Conservation (phyloP, 768 basidiomycete species). For the Candolleomyces aberdarensis region DNA sequence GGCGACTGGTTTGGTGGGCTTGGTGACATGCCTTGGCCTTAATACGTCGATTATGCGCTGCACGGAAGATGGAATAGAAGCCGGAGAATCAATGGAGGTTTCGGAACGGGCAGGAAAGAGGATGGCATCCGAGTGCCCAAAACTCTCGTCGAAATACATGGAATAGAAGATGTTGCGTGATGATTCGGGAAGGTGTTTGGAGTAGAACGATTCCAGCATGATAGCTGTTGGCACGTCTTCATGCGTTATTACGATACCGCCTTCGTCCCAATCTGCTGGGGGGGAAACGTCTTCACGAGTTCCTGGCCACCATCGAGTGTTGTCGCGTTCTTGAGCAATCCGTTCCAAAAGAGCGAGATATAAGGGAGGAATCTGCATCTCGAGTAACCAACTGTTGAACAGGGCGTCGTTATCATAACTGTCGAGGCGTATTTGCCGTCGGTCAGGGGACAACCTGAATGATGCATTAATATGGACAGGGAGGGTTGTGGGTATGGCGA, state of each 20-base stretch:
- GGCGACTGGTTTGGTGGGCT: not conserved
- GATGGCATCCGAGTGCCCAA: not conserved
- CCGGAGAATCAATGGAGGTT: not conserved
- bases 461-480: slow-evolving; percentile 47
- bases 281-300: not conserved
- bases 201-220: not conserved
- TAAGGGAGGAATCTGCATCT: slow-evolving; percentile 29
- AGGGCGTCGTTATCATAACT: slow-evolving; percentile 28
- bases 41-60: not conserved
- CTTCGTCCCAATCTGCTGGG: slow-evolving; percentile 8
- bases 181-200: not conserved
- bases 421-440: slow-evolving; percentile 42
- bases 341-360: slow-evolving; percentile 38
- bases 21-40: not conserved
- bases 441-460: slow-evolving; percentile 44
- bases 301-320: slow-evolving; percentile 36
- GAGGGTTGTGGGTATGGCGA: slow-evolving; percentile 36
- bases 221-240: not conserved
- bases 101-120: not conserved
- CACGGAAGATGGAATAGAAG: not conserved
- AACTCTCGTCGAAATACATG: not conserved
- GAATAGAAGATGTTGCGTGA: not conserved
- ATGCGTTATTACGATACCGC: not conserved
- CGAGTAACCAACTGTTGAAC: slow-evolving; percentile 43
- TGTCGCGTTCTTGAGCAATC: slow-evolving; percentile 13